A percentile compares a stretch with the other conserved stretches of the same genome.
Evolutionary conservation across 169 alveolate species (phyloP).

Genomic region (Plasmodium yoelii): DNA sequence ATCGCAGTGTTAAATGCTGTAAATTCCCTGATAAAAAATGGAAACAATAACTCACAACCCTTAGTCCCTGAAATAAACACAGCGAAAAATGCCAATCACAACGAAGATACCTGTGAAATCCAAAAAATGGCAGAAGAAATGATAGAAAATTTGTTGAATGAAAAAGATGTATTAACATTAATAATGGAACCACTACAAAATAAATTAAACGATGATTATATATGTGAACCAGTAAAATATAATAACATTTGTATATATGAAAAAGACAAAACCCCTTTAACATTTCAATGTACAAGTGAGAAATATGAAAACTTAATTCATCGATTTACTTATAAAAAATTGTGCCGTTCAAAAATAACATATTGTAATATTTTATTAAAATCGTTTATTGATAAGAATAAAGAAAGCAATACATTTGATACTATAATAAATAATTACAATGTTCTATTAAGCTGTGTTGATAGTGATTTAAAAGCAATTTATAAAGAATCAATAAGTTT

Average conservation of each 20-base stretch:
- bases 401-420: conserved; percentile 46
- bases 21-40: conserved; percentile 41
- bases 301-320: conserved; percentile 58
- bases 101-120: conserved; percentile 35
- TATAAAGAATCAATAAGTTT: conserved; percentile 24
- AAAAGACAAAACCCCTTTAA: conserved; percentile 42
- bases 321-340: conserved; percentile 43
- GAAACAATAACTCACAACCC: conserved; percentile 20
- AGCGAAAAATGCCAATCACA: background rate
- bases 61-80: conserved; percentile 19
- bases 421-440: conserved; percentile 26
- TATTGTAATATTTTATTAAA: conserved; percentile 38
- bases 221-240: conserved; percentile 38
- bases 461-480: conserved; percentile 46
- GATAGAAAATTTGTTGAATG: conserved; percentile 63
- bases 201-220: conserved; percentile 33
- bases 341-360: conserved; percentile 55
- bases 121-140: conserved; percentile 76
- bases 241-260: conserved; percentile 56
- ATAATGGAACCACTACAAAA: conserved; percentile 64
- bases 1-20: conserved; percentile 13
- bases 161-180: conserved; percentile 43
- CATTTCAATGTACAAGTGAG: conserved; percentile 51
- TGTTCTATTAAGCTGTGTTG: conserved; percentile 36
- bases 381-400: conserved; percentile 54